Conservation (phyloP, 176 grass and related monocot genomes). For the Juncus inflexus region DNA sequence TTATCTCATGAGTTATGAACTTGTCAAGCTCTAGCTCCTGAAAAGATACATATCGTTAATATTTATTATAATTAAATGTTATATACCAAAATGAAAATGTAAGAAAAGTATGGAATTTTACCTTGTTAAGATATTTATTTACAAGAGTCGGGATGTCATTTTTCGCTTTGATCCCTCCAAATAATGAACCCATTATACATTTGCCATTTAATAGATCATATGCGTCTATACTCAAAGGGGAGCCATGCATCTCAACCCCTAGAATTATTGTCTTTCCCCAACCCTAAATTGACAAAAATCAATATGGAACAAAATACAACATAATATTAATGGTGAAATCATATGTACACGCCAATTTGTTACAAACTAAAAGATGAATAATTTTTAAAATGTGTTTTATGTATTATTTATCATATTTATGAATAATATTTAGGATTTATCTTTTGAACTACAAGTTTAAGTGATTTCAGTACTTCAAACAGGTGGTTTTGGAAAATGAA, state of each 20-base stretch:
- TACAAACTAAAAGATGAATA: no score
- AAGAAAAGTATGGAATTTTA: slow-evolving; percentile 5
- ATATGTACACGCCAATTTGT: no score
- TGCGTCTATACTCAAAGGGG: slow-evolving; percentile 38
- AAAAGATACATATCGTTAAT: background rate
- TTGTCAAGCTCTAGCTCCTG: slow-evolving; percentile 78
- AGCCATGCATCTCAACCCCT: slow-evolving; percentile 61
- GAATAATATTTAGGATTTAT: no score
- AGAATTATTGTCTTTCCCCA: slow-evolving; percentile 92
- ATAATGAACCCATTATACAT: slow-evolving; percentile 41
- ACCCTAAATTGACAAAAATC: slow-evolving; percentile 30
- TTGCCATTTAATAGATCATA: slow-evolving; percentile 50
- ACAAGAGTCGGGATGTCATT: slow-evolving; percentile 69
- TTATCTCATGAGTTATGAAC: slow-evolving; percentile 80
- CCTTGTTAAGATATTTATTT: slow-evolving; percentile 70
- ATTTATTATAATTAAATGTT: no score
- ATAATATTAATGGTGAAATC: no score
- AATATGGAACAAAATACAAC: no score
- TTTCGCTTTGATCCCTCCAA: slow-evolving; percentile 81
- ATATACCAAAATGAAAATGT: background rate
- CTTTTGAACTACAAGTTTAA: no score
- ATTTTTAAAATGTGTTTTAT: no score
- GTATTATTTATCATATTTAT: no score
- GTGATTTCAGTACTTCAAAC: no score
- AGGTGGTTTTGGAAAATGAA: no score